A percentile compares a stretch with the other conserved stretches of the same genome.
Evolutionary conservation across 371 early-diverging fungal genomes (phyloP).

Genomic region (Amoeboaphelidium protococcarum): DNA sequence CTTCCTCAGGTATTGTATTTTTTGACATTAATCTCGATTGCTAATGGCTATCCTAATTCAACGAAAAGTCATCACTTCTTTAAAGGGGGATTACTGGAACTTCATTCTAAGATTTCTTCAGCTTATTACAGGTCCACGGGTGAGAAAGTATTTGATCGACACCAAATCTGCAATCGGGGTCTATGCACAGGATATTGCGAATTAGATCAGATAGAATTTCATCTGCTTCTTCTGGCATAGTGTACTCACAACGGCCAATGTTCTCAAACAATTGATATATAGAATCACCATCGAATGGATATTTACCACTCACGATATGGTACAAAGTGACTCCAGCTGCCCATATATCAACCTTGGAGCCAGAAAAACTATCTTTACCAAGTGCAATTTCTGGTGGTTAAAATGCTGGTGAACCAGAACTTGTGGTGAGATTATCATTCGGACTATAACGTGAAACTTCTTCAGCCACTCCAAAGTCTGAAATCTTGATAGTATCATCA

Average conservation of each 20-base stretch:
- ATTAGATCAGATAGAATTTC: background rate
- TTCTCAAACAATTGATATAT: background rate
- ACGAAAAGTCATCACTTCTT: background rate
- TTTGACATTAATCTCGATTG: no score
- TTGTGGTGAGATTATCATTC: conserved; percentile 7
- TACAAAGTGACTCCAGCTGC: conserved; percentile 21
- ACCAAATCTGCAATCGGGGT: background rate
- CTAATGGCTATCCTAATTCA: no score
- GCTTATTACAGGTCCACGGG: background rate
- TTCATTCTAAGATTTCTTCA: background rate
- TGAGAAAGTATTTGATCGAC: background rate
- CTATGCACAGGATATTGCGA: background rate
- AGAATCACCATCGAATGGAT: conserved; percentile 16
- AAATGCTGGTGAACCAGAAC: conserved; percentile 23
- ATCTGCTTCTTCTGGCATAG: background rate
- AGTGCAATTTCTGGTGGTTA: conserved; percentile 18
- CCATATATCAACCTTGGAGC: conserved; percentile 21
- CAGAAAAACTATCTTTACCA: conserved; percentile 8
- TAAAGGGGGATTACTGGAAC: background rate
- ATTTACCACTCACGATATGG: conserved; percentile 18
- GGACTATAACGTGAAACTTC: conserved; percentile 10
- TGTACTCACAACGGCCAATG: background rate
- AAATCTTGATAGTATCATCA: conserved; percentile 23
- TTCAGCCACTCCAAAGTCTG: conserved; percentile 23
- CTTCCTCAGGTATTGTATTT: no score